Percentiles rank a stretch among this genome's conserved stretches.
These are phyloP conservation scores for Hemisphaericaspora nanyangensis DNA, from an alignment of 805 yeast genomes.

Conservation along the genomic window DNA sequence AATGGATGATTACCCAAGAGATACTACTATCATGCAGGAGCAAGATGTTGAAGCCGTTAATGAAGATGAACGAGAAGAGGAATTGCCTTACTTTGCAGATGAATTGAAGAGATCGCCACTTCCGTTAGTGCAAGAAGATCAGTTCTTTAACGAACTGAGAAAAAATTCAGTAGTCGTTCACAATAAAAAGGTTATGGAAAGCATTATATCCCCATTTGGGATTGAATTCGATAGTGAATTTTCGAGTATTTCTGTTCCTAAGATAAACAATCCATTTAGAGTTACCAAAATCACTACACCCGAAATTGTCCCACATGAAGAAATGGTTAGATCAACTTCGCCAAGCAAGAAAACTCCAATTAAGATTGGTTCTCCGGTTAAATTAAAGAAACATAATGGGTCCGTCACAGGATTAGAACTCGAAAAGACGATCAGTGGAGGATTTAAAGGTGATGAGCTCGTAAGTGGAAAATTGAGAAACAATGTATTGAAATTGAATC, in stretches of 20 bases:
- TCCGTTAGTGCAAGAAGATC: constrained; percentile 26
- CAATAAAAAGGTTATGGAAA: neutral
- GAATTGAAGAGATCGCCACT: constrained; percentile 28
- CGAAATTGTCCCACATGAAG: neutral
- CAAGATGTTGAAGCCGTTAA: too few relatives aligned
- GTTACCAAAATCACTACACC: neutral
- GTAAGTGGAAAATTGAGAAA: constrained; percentile 20
- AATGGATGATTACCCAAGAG: constrained; percentile 5
- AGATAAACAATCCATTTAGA: neutral
- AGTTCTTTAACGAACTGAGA: constrained; percentile 21
- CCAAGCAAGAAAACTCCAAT: constrained; percentile 20
- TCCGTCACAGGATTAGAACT: constrained; percentile 17
- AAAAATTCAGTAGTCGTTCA: neutral
- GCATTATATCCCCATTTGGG: neutral
- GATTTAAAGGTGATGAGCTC: constrained; percentile 17
- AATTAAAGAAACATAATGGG: constrained; percentile 26
- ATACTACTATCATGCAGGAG: neutral
- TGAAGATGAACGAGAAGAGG: too few relatives aligned
- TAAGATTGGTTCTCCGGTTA: constrained; percentile 38
- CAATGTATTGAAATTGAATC: constrained; percentile 6
- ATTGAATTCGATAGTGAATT: constrained; percentile 1
- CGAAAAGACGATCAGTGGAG: neutral
- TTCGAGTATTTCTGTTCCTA: neutral
- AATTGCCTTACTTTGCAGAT: constrained; percentile 37
- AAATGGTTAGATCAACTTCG: neutral